These are phyloP conservation scores for Crithidia expoeki DNA, from an alignment of 208 protist genomes.

Conservation along the genomic window DNA sequence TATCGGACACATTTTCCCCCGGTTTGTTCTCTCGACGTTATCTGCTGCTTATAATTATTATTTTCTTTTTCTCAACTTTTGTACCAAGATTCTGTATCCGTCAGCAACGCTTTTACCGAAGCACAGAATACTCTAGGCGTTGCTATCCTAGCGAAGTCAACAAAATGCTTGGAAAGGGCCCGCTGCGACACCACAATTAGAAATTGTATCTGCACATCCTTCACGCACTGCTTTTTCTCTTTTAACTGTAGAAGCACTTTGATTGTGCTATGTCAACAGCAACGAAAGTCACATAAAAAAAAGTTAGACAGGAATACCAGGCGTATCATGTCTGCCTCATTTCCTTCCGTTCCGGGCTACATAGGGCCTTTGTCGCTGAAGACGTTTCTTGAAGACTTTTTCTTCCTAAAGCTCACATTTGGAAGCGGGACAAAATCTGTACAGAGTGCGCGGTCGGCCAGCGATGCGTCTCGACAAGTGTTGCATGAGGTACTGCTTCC, in stretches of 20 bases:
- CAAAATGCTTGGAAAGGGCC: too few species aligned
- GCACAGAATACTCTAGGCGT: too few species aligned
- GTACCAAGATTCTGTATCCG: too few species aligned
- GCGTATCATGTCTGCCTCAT: constrained; percentile 40
- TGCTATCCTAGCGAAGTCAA: too few species aligned
- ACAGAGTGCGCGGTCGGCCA: not conserved
- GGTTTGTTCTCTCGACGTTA: too few species aligned
- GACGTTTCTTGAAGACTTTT: constrained; percentile 51
- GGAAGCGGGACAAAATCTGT: too few species aligned
- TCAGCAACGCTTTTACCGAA: too few species aligned
- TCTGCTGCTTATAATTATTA: too few species aligned
- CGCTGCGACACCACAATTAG: too few species aligned
- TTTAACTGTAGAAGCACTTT: not conserved
- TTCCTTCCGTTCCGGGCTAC: constrained; percentile 55
- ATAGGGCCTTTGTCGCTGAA: constrained; percentile 55
- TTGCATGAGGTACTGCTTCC: constrained; percentile 24
- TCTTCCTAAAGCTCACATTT: constrained; percentile 45
- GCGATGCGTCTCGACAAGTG: not conserved
- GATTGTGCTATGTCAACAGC: not conserved
- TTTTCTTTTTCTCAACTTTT: too few species aligned
- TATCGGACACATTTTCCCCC: too few species aligned
- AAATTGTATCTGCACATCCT: not conserved
- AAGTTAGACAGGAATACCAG: not conserved
- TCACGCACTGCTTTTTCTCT: not conserved
- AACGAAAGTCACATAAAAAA: not conserved